Base-by-base conservation (phyloP, 331 rosid species). In the Malus hybrid region DNA sequence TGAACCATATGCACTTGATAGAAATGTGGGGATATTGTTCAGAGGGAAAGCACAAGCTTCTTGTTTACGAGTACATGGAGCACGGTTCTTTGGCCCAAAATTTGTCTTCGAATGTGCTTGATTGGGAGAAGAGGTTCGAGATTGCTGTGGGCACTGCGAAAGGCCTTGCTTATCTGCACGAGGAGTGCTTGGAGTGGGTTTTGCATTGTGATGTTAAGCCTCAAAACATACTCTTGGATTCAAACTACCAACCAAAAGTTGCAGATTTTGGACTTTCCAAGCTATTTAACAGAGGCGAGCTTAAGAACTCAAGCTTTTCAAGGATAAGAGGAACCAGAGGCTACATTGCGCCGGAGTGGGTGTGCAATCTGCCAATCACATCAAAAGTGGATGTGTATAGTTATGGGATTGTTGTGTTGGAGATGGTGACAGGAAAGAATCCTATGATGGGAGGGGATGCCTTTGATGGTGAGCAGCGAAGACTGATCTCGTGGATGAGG, bases 1-100 rank as follows among this genome's bases (percentile, higher is more conserved):
- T 87, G 70, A 87, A 90, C 69, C 95, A 87, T 62, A 90, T 87
- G 90, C 81, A 86, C 75, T 82, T 87, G 79, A 90, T 90, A 73
- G 95, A 90, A 60, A 86, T 90, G 84, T 87, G 95, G 95, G 95
- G 95, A 5, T 87, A 82, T 16, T 90, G 92, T 18, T 89, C 73
- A 1, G 89, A 87, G 12, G 83, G 92, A 69, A 87, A 86, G 63
- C 92, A 84, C 29, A 82, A 83, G 65, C 52, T 90, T 6, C 67
- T 87, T 71, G 92, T 90, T 10, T 86, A 87, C 9, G 75, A 69
- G 84, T 87, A 77, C 50, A 73, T 90, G 86, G 88, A 84, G 57
- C 80, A 84, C 76, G 95, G 92, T 10, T 86, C 90, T 6, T 83
- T 90, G 68, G 87, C 91, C 0, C 76, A 78, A 5, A 83, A 78